Evolutionary conservation across 192 early-diverging fungal genomes (phyloP), one percentile per base, ranked within the genome.

Genomic region (Diversispora eburnea): DNA sequence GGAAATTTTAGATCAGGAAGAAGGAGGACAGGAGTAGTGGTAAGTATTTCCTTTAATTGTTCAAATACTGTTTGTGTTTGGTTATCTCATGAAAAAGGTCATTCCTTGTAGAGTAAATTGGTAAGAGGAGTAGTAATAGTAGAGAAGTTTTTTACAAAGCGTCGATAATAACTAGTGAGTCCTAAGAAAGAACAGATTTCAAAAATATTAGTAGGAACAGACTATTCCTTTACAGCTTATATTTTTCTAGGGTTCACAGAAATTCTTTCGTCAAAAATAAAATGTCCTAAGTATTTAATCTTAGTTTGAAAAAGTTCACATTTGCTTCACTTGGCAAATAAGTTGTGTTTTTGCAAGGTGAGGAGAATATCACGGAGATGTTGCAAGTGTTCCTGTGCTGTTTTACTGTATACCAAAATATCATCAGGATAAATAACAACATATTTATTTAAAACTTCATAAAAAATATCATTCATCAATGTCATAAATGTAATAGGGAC

Each of bases 401-500:
- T 45, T 51, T 73, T 42, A 15, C 61, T 75, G 54, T 71, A 82
- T 5, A 83, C 70, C n/a, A 85, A 43, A 17, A 85, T 79, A 33
- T 79, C 80, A 41, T 82, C 80, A 4, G 84, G 45, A 55, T 84
- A 87, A 5, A 79, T 64, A 22, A 77, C 73, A 54, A 72, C 78
- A 25, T 70, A 72, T 0, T 74, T 8, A 52, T 84, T 78, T 0
- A 84, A 52, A 19, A 77, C 20, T 12, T 82, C 81, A 0, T 61
- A 15, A 39, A 91, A 73, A 0, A 81, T 55, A 12, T 83, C 76
- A 67, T 87, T 84, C 19, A 88, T 84, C 0, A 85, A 54, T 0
- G 68, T 59, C 71, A 85, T 83, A 75, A 92, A 91, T 0, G 83
- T 79, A 0, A 82, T 85, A 1, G 88, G 88, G 0, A 82, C 86